Percentiles rank a stretch among this genome's conserved stretches.
Evolutionary conservation across 129 eudicot genomes (phyloP).

Genomic region (Lactuca sativa): DNA sequence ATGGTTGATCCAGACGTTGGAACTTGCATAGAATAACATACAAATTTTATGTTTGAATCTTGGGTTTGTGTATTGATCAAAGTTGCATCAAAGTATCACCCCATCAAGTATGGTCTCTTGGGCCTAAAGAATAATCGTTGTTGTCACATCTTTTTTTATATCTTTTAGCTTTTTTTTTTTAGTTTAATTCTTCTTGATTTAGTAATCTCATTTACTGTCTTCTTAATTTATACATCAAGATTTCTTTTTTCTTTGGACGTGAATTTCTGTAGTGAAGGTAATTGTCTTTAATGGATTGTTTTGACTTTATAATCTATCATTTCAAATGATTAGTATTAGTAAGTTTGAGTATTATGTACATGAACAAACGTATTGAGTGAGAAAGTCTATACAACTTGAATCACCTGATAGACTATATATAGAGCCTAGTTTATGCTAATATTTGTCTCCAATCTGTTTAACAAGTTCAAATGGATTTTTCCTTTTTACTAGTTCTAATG

Average conservation of each 20-base stretch:
- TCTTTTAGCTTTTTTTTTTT: constrained; percentile 11
- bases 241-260: constrained; percentile 13
- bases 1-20: constrained; percentile 4
- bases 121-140: background rate
- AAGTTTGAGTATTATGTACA: background rate
- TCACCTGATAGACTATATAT: background rate
- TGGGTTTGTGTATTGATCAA: constrained; percentile 3
- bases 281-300: constrained; percentile 2
- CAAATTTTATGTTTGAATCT: background rate
- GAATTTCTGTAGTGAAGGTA: constrained; percentile 16
- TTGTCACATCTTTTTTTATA: background rate
- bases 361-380: too few species aligned
- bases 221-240: constrained; percentile 19
- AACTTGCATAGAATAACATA: background rate
- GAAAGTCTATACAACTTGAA: background rate
- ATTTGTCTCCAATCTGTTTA: background rate
- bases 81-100: background rate
- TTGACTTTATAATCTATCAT: background rate
- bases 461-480: too few species aligned
- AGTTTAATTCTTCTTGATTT: constrained; percentile 22
- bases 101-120: constrained; percentile 1
- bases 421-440: background rate
- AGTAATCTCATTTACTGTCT: constrained; percentile 19
- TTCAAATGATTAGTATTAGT: background rate
- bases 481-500: background rate